These are phyloP conservation scores for Chaetothyriales sp. DNA, from an alignment of 2,329 filamentous ascomycete genomes.

Conservation along the genomic window DNA sequence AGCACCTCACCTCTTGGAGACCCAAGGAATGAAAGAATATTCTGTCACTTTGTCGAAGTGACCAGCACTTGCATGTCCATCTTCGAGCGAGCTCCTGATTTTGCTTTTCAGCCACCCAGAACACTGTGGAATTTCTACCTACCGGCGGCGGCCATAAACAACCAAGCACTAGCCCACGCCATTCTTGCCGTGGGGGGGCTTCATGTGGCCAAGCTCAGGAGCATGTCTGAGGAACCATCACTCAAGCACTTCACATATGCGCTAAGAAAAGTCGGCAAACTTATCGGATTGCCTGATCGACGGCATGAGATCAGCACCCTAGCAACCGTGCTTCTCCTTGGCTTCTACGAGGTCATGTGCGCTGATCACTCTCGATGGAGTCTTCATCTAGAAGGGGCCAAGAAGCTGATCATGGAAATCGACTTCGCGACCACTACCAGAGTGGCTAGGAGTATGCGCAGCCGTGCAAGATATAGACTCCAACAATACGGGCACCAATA, in stretches of 20 bases:
- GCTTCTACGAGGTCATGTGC: constrained; percentile 87
- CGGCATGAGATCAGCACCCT: constrained; percentile 65
- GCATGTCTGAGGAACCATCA: constrained; percentile 58
- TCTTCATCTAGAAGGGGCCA: constrained; percentile 71
- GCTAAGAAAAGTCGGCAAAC: constrained; percentile 59
- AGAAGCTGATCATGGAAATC: constrained; percentile 61
- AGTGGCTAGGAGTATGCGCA: constrained; percentile 51
- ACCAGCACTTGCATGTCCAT: constrained; percentile 76
- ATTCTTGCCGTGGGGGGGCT: constrained; percentile 77
- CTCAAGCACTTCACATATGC: constrained; percentile 86
- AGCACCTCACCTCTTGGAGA: constrained; percentile 62
- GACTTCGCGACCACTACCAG: constrained; percentile 60
- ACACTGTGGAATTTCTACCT: constrained; percentile 57
- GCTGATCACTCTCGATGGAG: constrained; percentile 95
- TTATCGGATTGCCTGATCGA: constrained; percentile 52
- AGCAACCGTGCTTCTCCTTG: constrained; percentile 73
- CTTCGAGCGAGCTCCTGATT: constrained; percentile 60
- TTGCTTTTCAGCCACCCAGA: constrained; percentile 43
- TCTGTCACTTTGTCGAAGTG: constrained; percentile 81
- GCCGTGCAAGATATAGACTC: constrained; percentile 28
- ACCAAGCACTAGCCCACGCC: constrained; percentile 78
- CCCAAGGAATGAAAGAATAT: constrained; percentile 62
- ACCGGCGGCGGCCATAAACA: constrained; percentile 64
- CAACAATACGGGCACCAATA: constrained; percentile 20
- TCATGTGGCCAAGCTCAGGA: constrained; percentile 72